A percentile compares a stretch with the other conserved stretches of the same genome.
These are phyloP conservation scores for Cucurbita moschata DNA, from an alignment of 306 rosid genomes.

Conservation along the genomic window DNA sequence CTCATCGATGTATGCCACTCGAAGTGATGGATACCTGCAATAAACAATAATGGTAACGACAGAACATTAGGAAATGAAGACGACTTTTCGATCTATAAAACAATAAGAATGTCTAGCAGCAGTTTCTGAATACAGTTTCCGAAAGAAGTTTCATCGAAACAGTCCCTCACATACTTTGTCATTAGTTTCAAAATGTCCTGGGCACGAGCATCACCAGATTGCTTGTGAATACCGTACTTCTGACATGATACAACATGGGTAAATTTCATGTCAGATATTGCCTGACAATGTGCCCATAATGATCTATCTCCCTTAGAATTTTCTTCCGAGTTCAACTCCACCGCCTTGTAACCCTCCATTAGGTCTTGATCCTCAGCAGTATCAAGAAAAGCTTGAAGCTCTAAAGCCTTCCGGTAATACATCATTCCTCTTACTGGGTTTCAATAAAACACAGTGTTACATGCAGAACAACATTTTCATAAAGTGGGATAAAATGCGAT, in stretches of 20 bases:
- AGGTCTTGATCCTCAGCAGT: conserved; percentile 93
- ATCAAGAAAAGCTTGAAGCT: conserved; percentile 95
- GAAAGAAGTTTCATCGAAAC: background rate
- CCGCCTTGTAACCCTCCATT: conserved; percentile 93
- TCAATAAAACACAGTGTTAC: conserved; percentile 11
- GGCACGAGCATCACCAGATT: conserved; percentile 75
- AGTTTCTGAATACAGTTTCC: background rate
- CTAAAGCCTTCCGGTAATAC: conserved; percentile 94
- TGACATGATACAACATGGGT: conserved; percentile 96
- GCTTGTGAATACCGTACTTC: conserved; percentile 80
- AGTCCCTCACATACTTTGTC: conserved; percentile 44
- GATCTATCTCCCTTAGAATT: conserved; percentile 71
- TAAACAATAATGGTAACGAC: background rate
- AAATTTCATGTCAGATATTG: conserved; percentile 93
- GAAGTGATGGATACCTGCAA: conserved; percentile 83
- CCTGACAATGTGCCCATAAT: conserved; percentile 86
- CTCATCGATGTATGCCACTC: conserved; percentile 92
- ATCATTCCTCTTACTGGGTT: conserved; percentile 87
- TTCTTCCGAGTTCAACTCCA: conserved; percentile 68
- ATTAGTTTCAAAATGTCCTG: conserved; percentile 81
- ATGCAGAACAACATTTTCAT: background rate
- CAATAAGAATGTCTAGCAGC: background rate
- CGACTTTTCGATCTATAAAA: background rate
- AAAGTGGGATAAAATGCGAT: background rate
- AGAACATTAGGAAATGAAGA: background rate